Base-by-base conservation (phyloP, 371 early-diverging fungal genomes). In the Smittium mucronatum region DNA sequence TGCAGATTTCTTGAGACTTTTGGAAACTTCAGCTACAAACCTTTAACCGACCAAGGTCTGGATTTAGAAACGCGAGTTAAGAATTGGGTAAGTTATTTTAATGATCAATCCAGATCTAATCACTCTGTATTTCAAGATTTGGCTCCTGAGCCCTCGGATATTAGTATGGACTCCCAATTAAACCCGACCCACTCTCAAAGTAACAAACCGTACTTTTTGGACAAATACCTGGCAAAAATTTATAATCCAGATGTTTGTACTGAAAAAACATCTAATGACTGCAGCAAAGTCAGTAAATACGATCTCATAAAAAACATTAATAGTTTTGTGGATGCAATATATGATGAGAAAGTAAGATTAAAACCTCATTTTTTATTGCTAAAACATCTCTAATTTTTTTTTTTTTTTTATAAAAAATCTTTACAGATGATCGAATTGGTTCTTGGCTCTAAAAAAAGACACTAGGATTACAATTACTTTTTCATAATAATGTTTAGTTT, bases 1-100 rank as follows among this genome's bases (percentile, higher is more conserved):
- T 64, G 64, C 26, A 64, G 64, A 36, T 36, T 64, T 21, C 30
- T 64, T 21, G 15, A 15, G 5, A 64, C 64, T 21, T 64, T 64
- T 64, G 64, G 64, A 2, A 2, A 31, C 15, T 64, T 59, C 26
- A 26, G 26, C 5, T n/a, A 59, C 28, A 8, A 5, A 11, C 28
- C 28, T 16, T 15, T n/a, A n/a, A 28, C 28, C 11, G 28, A 59
- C 5, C 2, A 5, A 16, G 26, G 25, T 21, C 11, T 15, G 2
- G 59, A 26, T 26, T 26, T 59, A 28, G 28, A 59, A 21, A 59
- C 2, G 5, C 8, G 28, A 59, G 28, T 26, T 59, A 5, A 59
- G 59, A 26, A 2, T 15, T 59, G 15, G 15, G 15, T 59, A 16
- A 5, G 2, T 5, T 15, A 59, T 5, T 28, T 59, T 59, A n/a